Percentiles rank a stretch among this genome's conserved stretches.
Conservation (phyloP, 2,329 filamentous ascomycete genomes). For the Fusarium vanettenii region DNA sequence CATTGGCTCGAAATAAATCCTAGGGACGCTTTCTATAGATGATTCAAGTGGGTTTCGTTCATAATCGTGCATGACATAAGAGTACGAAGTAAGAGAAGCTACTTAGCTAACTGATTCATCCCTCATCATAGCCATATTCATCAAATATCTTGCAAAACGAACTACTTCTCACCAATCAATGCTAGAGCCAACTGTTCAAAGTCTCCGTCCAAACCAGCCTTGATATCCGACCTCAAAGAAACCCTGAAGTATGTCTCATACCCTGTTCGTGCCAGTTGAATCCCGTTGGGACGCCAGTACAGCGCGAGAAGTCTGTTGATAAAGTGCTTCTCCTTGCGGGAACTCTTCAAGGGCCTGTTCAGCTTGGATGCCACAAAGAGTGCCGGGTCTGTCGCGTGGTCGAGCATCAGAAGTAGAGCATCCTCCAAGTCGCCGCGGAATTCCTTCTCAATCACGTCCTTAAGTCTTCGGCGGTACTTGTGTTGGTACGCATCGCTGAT, state of each 20-base stretch:
- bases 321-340: conserved; percentile 46
- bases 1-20: neutral
- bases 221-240: conserved; percentile 51
- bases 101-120: neutral
- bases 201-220: conserved; percentile 42
- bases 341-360: conserved; percentile 40
- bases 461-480: conserved; percentile 49
- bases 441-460: conserved; percentile 50
- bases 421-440: conserved; percentile 51
- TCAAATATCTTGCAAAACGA: neutral
- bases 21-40: too few species aligned
- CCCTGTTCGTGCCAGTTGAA: conserved; percentile 61
- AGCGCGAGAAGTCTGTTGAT: conserved; percentile 48
- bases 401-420: conserved; percentile 46
- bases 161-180: conserved; percentile 44
- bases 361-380: conserved; percentile 43
- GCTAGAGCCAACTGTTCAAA: conserved; percentile 46
- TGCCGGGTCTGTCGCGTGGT: conserved; percentile 37
- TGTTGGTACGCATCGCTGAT: conserved; percentile 44
- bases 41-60: neutral
- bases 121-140: neutral
- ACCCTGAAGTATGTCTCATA: conserved; percentile 69
- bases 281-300: conserved; percentile 46
- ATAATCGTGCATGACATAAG: neutral
- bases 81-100: neutral